Base-by-base conservation (phyloP, 208 protist species). In the Leishmania braziliensis region DNA sequence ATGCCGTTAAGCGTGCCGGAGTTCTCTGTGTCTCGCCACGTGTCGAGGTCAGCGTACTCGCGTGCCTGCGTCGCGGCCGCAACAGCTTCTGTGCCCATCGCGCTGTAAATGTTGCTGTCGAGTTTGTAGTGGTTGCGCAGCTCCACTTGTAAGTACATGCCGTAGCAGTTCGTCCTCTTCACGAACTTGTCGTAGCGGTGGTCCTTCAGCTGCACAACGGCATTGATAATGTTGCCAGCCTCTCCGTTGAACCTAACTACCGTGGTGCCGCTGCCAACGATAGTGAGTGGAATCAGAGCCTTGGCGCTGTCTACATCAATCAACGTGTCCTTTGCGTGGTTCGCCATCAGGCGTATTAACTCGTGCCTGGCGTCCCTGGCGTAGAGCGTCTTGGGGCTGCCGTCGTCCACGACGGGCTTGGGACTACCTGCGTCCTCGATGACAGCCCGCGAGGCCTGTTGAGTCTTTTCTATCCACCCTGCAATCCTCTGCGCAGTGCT, bases 181-280 rank as follows among this genome's bases (percentile, higher is more conserved):
- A 94, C 88, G 1, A 39, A 39, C 0, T 62, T 23, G 56, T 93
- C 84, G 70, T 91, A 96, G 48, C 86, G 90, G 36, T 87, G 54
- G 6, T 87, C 80, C 20, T 77, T 79, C 12, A 94, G 79, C 73
- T 94, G 90, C 46, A 91, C 77, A 14, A 93, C 83, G 4, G 88
- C 75, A 23, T 83, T 87, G 54, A 95, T 73, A 20, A 75, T 85
- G 75, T 92, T 71, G 12, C 75, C 77, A 18, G 78, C 72, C 54
- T 86, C 43, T 33, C 69, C 85, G 36, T 69, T 71, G 60, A 93
- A 89, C 80, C 88, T 62, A 1, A 92, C 73, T 1, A 91, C 78
- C 0, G 81, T 92, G 73, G 80, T 76, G 65, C 73, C 56, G 71
- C 53, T 77, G 65, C 80, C 86, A 0, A 70, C 39, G 14, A 89